Evolutionary conservation across 345 rosid genomes (phyloP).

Genomic region (Camelina hispida): DNA sequence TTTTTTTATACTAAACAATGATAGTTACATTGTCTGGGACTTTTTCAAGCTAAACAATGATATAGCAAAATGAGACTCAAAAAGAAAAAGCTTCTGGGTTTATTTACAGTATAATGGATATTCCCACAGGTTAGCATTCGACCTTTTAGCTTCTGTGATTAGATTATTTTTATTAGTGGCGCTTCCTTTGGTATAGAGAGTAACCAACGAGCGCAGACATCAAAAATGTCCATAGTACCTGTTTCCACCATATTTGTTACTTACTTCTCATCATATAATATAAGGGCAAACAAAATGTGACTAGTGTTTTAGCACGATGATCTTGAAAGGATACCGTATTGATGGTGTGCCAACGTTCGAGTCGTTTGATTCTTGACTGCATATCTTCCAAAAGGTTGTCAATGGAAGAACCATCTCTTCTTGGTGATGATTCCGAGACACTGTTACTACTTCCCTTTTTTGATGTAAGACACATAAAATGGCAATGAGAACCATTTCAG

Average conservation of each 20-base stretch:
- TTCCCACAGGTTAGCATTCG: slow-evolving; percentile 22
- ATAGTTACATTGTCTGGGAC: slow-evolving; percentile 34
- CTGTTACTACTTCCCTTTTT: slow-evolving; percentile 70
- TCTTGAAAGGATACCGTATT: slow-evolving; percentile 63
- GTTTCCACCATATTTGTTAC: slow-evolving; percentile 27
- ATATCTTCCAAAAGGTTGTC: slow-evolving; percentile 85
- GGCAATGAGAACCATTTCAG: slow-evolving; percentile 3
- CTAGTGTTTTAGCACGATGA: not conserved
- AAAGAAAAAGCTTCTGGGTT: not conserved
- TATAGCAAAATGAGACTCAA: too few species aligned
- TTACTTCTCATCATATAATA: not conserved
- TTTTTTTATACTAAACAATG: slow-evolving; percentile 13
- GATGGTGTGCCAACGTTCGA: slow-evolving; percentile 92
- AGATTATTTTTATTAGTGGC: slow-evolving; percentile 46
- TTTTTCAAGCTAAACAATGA: too few species aligned
- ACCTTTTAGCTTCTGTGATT: too few species aligned
- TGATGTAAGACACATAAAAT: not conserved
- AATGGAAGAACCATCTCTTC: slow-evolving; percentile 68
- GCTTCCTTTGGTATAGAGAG: slow-evolving; percentile 93
- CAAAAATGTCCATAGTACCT: slow-evolving; percentile 96
- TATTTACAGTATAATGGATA: not conserved
- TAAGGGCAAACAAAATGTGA: too few species aligned
- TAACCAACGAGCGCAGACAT: slow-evolving; percentile 98
- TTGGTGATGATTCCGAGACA: slow-evolving; percentile 78
- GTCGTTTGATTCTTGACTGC: slow-evolving; percentile 88